Percentiles rank a stretch among this genome's conserved stretches.
These are phyloP conservation scores for Bonia amplexicaulis DNA, from an alignment of 176 grass and related monocot genomes.

Conservation along the genomic window DNA sequence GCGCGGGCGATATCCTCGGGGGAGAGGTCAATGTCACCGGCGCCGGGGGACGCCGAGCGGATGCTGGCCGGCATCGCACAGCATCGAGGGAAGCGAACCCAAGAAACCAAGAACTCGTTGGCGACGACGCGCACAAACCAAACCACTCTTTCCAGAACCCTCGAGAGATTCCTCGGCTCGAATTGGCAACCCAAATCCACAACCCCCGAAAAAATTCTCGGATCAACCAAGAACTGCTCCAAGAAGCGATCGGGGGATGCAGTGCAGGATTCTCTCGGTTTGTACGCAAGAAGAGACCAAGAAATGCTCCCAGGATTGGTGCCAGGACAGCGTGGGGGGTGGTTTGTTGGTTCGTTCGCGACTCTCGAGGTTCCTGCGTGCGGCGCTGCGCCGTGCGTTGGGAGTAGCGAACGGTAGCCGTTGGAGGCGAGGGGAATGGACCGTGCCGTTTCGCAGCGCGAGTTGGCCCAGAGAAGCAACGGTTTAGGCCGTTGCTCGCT, in stretches of 20 bases:
- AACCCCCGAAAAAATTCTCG: background rate
- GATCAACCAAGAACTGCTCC: background rate
- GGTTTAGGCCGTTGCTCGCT: background rate
- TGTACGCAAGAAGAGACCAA: background rate
- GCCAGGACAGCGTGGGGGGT: background rate
- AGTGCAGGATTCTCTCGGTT: background rate
- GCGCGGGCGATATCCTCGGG: constrained; percentile 4
- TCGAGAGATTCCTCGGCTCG: too few relatives aligned
- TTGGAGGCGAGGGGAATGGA: background rate
- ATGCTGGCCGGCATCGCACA: constrained; percentile 20
- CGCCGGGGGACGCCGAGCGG: background rate
- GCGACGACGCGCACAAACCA: background rate
- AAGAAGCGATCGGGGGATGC: background rate
- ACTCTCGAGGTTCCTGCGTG: too few relatives aligned
- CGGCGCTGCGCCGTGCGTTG: background rate
- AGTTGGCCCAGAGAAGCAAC: background rate
- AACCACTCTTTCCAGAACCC: too few relatives aligned
- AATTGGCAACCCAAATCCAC: background rate
- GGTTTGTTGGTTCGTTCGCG: too few relatives aligned
- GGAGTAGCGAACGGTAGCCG: constrained; percentile 23
- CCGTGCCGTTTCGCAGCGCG: background rate
- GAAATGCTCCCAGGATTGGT: background rate
- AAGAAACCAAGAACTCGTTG: background rate
- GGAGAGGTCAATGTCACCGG: background rate
- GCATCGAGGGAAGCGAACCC: background rate